Percentiles rank a stretch among this genome's conserved stretches.
Evolutionary conservation across 225 moss, liverwort and hornwort genomes (phyloP).

Genomic region (Rhytidiadelphus loreus): DNA sequence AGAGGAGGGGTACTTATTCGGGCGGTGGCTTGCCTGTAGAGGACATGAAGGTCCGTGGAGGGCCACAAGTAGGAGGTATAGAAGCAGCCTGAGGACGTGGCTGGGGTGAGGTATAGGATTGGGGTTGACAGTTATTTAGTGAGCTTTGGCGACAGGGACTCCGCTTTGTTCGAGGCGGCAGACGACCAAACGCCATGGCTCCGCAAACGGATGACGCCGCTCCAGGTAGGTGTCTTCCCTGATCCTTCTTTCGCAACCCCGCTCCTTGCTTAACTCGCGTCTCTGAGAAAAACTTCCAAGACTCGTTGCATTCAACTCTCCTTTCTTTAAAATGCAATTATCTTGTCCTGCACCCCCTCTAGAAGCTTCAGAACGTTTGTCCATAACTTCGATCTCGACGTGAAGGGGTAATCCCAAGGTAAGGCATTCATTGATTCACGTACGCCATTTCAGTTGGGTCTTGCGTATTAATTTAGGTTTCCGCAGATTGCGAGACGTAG

Average conservation of each 20-base stretch:
- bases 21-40: neutral
- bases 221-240: neutral
- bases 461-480: neutral
- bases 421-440: neutral
- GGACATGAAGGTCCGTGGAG: neutral
- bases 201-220: neutral
- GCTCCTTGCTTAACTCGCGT: neutral
- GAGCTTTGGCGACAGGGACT: neutral
- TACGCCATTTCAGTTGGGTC: neutral
- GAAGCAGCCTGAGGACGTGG: neutral
- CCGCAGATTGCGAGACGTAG: neutral
- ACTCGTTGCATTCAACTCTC: neutral
- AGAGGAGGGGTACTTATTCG: neutral
- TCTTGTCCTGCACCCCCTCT: neutral
- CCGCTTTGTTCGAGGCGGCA: neutral
- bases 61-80: neutral
- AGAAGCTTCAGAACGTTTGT: neutral
- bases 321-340: neutral
- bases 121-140: conserved; percentile 7
- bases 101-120: neutral
- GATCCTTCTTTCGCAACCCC: neutral
- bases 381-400: neutral
- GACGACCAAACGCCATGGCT: conserved; percentile 9
- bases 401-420: neutral
- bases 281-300: neutral